phyloP scores from a whole-genome alignment of 441 rosid species.

The Capsella rubella region DNA sequence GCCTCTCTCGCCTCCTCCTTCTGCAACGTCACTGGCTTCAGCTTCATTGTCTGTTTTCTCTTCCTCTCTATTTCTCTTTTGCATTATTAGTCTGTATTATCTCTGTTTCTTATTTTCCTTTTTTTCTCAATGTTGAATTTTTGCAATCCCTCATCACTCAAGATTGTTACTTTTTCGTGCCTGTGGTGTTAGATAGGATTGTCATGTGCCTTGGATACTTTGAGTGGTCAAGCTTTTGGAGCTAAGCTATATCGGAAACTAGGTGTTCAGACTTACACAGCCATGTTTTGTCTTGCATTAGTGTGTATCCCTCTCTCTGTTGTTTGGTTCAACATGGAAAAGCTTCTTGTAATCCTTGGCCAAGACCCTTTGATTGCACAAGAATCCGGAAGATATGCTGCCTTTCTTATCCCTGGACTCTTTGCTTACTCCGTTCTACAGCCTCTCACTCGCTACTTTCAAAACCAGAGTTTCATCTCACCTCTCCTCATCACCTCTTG shows the following conservation, averaged over 20 bases:
- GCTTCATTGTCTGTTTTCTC: conserved; percentile 50
- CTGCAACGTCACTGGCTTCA: conserved; percentile 58
- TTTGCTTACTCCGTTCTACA: conserved; percentile 56
- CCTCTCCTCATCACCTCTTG: conserved; percentile 57
- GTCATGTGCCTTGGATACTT: conserved; percentile 65
- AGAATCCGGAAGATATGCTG: conserved; percentile 58
- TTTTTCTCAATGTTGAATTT: not conserved
- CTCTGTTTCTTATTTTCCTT: not conserved
- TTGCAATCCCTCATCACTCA: not conserved
- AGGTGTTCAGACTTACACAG: conserved; percentile 63
- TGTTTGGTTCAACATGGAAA: conserved; percentile 61
- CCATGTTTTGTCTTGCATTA: conserved; percentile 59
- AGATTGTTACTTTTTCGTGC: not conserved
- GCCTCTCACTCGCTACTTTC: conserved; percentile 62
- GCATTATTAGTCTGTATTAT: not conserved
- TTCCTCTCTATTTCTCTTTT: not conserved
- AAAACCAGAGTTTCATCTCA: conserved; percentile 59
- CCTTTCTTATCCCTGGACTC: conserved; percentile 61
- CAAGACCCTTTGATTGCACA: conserved; percentile 66
- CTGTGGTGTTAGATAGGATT: conserved; percentile 54
- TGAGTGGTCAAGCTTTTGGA: conserved; percentile 75
- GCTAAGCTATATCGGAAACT: conserved; percentile 60
- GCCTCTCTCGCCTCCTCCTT: conserved; percentile 60
- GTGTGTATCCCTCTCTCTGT: conserved; percentile 62
- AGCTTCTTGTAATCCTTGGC: conserved; percentile 54